phyloP scores from a whole-genome alignment of 176 grass and related monocot species.

The Chloris gayana region DNA sequence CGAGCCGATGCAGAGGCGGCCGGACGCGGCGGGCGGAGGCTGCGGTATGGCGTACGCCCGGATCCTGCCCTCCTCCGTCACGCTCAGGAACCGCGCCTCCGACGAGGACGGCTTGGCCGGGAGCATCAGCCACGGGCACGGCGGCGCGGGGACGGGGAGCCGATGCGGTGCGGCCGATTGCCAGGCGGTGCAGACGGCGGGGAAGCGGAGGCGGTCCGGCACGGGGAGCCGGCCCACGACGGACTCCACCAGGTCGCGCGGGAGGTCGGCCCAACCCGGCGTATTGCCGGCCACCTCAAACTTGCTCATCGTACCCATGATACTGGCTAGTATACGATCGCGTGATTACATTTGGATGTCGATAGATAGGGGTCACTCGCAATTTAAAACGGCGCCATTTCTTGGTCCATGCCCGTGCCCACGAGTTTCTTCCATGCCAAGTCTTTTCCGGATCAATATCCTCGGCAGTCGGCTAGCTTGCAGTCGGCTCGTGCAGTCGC shows the following conservation, averaged over 20 bases:
- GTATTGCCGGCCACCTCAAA: background rate
- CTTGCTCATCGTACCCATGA: constrained; percentile 28
- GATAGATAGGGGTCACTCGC: no score
- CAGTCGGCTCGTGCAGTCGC: no score
- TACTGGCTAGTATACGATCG: no score
- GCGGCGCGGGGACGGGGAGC: no score
- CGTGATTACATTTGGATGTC: no score
- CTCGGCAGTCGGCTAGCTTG: no score
- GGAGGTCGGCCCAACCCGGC: constrained; percentile 61
- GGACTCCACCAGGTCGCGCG: constrained; percentile 42
- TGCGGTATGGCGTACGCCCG: constrained; percentile 42
- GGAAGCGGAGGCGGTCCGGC: constrained; percentile 50
- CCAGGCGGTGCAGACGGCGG: constrained; percentile 51
- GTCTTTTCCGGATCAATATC: no score
- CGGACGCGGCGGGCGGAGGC: constrained; percentile 28
- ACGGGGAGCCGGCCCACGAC: constrained; percentile 43
- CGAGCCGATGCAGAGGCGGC: constrained; percentile 46
- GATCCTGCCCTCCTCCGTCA: constrained; percentile 43
- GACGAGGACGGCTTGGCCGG: constrained; percentile 13
- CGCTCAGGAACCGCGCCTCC: constrained; percentile 39
- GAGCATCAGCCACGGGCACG: constrained; percentile 66
- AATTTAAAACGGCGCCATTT: no score
- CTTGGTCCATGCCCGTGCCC: no score
- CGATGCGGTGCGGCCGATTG: constrained; percentile 27
- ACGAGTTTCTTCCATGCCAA: no score